Conservation (phyloP, 2,329 filamentous ascomycete species). For the Malbranchea cinnamomea region DNA sequence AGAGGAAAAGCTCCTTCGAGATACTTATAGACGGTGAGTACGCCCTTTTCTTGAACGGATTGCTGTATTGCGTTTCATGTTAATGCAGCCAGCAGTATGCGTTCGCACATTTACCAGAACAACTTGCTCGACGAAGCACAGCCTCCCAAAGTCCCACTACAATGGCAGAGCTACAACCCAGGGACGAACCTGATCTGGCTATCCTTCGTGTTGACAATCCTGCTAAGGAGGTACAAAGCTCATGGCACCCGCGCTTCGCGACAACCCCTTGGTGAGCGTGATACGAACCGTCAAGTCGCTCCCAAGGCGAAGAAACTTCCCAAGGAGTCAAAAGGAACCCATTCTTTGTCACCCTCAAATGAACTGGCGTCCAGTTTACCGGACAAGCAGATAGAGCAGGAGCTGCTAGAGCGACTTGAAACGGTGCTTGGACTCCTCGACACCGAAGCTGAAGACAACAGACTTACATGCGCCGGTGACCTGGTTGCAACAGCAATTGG, state of each 20-base stretch:
- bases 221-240: constrained; percentile 29
- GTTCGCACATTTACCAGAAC: constrained; percentile 27
- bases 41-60: background rate
- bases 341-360: constrained; percentile 8
- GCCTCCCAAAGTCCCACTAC: constrained; percentile 19
- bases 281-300: too few species aligned
- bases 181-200: constrained; percentile 50
- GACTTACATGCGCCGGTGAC: constrained; percentile 29
- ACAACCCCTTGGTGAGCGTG: constrained; percentile 19
- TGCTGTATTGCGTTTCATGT: background rate
- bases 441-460: constrained; percentile 23
- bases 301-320: too few species aligned
- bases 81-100: constrained; percentile 19
- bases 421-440: constrained; percentile 22
- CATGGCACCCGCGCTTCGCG: constrained; percentile 12
- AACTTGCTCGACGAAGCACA: constrained; percentile 28
- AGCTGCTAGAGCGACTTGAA: constrained; percentile 19
- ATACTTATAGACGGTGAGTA: constrained; percentile 29
- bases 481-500: constrained; percentile 30
- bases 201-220: constrained; percentile 43
- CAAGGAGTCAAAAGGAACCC: constrained; percentile 6
- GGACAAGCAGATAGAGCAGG: constrained; percentile 12
- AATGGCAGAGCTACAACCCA: constrained; percentile 43
- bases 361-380: constrained; percentile 8
- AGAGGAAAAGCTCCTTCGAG: constrained; percentile 24